Conservation (phyloP, 208 protist genomes). For the Leishmania arabica region DNA sequence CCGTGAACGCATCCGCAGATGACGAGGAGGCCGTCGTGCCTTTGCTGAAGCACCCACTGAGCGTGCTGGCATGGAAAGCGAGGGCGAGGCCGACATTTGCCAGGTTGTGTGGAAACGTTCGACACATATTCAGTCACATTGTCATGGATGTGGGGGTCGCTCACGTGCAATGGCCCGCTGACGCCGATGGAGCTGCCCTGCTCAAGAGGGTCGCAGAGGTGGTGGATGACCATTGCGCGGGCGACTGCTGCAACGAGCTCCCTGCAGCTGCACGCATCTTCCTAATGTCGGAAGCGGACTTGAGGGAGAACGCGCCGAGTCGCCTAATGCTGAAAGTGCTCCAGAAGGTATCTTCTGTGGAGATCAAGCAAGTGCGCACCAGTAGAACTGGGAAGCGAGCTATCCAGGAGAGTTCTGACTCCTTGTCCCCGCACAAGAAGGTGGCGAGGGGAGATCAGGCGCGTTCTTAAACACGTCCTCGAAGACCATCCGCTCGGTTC, state of each 20-base stretch:
- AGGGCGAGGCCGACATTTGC: neutral
- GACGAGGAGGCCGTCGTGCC: conserved; percentile 2
- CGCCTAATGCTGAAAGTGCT: conserved; percentile 70
- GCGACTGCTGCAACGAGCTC: neutral
- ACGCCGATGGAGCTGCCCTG: conserved; percentile 9
- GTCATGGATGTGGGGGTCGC: conserved; percentile 72
- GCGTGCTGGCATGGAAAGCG: neutral
- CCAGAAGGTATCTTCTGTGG: conserved; percentile 11
- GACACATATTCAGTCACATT: conserved; percentile 89
- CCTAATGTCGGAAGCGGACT: conserved; percentile 55
- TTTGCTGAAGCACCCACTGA: conserved; percentile 15
- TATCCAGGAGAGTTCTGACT: neutral
- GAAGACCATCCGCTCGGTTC: neutral
- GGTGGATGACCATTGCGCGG: conserved; percentile 9
- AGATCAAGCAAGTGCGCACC: neutral
- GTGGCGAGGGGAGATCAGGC: neutral
- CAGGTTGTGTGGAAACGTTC: conserved; percentile 37
- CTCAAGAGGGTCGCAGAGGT: conserved; percentile 11
- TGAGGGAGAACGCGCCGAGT: conserved; percentile 47
- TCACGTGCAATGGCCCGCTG: conserved; percentile 46
- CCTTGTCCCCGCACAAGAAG: neutral
- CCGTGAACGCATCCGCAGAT: conserved; percentile 18
- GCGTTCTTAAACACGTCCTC: neutral
- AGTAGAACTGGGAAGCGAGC: neutral
- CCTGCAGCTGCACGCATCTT: conserved; percentile 32